Conservation (phyloP, 2,329 filamentous ascomycete genomes). For the Neocatenulostroma microsporum region DNA sequence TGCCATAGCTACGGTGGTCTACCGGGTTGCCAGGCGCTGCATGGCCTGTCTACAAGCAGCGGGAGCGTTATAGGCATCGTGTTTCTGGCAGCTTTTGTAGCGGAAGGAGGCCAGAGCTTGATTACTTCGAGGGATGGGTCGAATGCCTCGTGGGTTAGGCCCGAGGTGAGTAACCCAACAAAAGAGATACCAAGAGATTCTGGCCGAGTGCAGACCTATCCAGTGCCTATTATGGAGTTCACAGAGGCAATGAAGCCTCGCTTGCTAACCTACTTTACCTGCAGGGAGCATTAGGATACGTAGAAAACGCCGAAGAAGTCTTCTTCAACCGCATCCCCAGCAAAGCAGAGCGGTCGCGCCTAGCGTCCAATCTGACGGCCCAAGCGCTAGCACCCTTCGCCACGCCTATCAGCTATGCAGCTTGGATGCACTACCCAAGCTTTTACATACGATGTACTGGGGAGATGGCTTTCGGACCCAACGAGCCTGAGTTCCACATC, state of each 20-base stretch:
- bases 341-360: background rate
- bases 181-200: no score
- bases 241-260: no score
- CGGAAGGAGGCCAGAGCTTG: conserved; percentile 1
- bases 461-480: no score
- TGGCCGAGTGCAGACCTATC: no score
- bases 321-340: conserved; percentile 6
- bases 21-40: conserved; percentile 2
- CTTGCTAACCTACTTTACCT: background rate
- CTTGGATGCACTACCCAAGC: conserved; percentile 5
- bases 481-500: background rate
- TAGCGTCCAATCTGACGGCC: no score
- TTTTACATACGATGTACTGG: conserved; percentile 6
- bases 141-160: background rate
- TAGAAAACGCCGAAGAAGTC: background rate
- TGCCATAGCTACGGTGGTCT: conserved; percentile 7
- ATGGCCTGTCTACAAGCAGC: background rate
- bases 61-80: conserved; percentile 6
- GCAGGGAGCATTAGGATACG: background rate
- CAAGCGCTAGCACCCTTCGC: background rate
- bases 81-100: conserved; percentile 4
- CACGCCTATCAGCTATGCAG: background rate
- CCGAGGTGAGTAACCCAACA: conserved; percentile 1
- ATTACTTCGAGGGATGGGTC: background rate
- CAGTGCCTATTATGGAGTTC: no score